A percentile compares a stretch with the other conserved stretches of the same genome.
phyloP scores from a whole-genome alignment of 768 basidiomycete species.

The Pisolithus orientalis region DNA sequence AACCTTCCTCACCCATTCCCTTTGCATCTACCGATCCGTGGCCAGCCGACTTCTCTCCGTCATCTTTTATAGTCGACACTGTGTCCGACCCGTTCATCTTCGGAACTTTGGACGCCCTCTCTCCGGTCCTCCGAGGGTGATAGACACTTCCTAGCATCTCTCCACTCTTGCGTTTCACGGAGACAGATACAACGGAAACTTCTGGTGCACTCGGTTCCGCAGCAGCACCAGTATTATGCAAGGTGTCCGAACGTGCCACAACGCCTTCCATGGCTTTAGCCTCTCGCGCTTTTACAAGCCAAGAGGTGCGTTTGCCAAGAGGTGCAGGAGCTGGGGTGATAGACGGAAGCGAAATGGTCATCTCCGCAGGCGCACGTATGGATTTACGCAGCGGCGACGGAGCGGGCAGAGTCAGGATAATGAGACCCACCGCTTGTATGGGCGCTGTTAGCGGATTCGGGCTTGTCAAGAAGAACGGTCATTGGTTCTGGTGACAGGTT shows the following conservation, averaged over 20 bases:
- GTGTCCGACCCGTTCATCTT: slow-evolving; percentile 38
- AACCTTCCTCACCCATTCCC: slow-evolving; percentile 31
- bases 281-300: slow-evolving; percentile 74
- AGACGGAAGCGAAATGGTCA: slow-evolving; percentile 28
- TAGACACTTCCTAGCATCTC: slow-evolving; percentile 31
- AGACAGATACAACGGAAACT: slow-evolving; percentile 17
- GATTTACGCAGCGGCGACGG: slow-evolving; percentile 69
- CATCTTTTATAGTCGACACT: slow-evolving; percentile 15
- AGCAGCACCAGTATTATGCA: slow-evolving; percentile 2
- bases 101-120: slow-evolving; percentile 41
- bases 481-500: slow-evolving; percentile 12
- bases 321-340: slow-evolving; percentile 26
- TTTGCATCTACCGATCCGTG: slow-evolving; percentile 17
- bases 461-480: slow-evolving; percentile 32
- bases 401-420: slow-evolving; percentile 62
- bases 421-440: slow-evolving; percentile 38
- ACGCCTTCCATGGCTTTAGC: slow-evolving; percentile 58
- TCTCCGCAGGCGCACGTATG: slow-evolving; percentile 44
- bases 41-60: slow-evolving; percentile 9
- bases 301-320: slow-evolving; percentile 66
- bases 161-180: slow-evolving; percentile 62
- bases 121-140: slow-evolving; percentile 26
- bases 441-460: slow-evolving; percentile 17
- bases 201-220: slow-evolving; percentile 1
- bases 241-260: slow-evolving; percentile 23